Evolutionary conservation across 495 filamentous ascomycete genomes (phyloP).

Genomic region (Hyaloscypha variabilis): DNA sequence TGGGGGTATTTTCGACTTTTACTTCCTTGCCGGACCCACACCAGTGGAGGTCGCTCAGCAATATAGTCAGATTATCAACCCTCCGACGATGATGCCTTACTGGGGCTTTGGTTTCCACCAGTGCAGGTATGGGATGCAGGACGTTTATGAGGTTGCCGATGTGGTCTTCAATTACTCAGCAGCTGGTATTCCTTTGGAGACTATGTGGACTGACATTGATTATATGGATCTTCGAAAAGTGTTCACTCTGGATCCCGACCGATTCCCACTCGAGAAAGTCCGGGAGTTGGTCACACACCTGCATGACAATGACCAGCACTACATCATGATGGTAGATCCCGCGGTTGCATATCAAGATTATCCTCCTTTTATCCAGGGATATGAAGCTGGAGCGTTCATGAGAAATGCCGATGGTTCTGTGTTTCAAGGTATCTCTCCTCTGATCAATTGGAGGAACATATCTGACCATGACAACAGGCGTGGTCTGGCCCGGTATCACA

Average conservation of each 20-base stretch:
- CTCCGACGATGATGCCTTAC: slow-evolving; percentile 80
- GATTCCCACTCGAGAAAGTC: slow-evolving; percentile 70
- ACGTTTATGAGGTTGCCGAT: slow-evolving; percentile 78
- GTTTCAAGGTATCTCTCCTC: too few relatives aligned
- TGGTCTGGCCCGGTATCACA: slow-evolving; percentile 84
- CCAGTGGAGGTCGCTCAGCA: slow-evolving; percentile 73
- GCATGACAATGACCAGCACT: slow-evolving; percentile 74
- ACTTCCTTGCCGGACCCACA: slow-evolving; percentile 76
- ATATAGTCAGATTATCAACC: slow-evolving; percentile 70
- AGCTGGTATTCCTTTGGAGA: slow-evolving; percentile 80
- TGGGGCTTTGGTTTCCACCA: slow-evolving; percentile 86
- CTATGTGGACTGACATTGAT: slow-evolving; percentile 89
- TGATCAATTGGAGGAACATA: too few relatives aligned
- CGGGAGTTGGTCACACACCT: slow-evolving; percentile 72
- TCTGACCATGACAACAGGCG: too few relatives aligned
- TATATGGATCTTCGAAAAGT: slow-evolving; percentile 71
- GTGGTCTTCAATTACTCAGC: slow-evolving; percentile 78
- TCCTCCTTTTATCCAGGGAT: slow-evolving; percentile 63
- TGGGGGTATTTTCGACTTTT: slow-evolving; percentile 82
- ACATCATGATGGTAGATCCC: slow-evolving; percentile 88
- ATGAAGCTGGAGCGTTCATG: slow-evolving; percentile 66
- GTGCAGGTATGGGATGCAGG: slow-evolving; percentile 79
- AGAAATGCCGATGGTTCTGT: slow-evolving; percentile 64
- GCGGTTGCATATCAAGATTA: slow-evolving; percentile 70
- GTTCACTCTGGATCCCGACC: slow-evolving; percentile 74